Conservation (phyloP, 768 basidiomycete genomes). For the Russula earlei region DNA sequence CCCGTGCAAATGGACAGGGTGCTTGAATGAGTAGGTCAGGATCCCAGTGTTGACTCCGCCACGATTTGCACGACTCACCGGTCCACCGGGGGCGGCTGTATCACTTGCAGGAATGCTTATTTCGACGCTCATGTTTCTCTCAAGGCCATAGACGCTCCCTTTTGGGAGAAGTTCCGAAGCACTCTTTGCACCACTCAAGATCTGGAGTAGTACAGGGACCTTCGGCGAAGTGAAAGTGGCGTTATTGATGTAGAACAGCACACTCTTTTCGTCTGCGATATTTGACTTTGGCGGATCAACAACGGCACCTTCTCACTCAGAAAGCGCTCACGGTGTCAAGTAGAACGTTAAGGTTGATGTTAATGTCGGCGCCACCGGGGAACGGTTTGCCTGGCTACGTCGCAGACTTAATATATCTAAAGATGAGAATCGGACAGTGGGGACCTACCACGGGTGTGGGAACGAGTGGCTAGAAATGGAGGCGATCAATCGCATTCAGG, state of each 20-base stretch:
- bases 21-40: background rate
- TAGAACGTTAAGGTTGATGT: background rate
- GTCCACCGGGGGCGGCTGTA: background rate
- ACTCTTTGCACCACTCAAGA: constrained; percentile 44
- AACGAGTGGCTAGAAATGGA: background rate
- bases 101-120: constrained; percentile 21
- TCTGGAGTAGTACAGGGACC: constrained; percentile 46
- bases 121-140: constrained; percentile 37
- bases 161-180: constrained; percentile 39
- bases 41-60: too few relatives aligned
- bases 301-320: too few relatives aligned
- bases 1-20: constrained; percentile 1
- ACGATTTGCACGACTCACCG: background rate
- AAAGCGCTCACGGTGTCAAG: background rate
- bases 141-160: constrained; percentile 39
- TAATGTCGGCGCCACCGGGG: constrained; percentile 5
- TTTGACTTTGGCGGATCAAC: background rate
- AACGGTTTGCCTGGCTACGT: background rate
- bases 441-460: background rate
- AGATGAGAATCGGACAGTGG: background rate
- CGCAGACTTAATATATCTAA: background rate
- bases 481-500: background rate
- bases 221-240: constrained; percentile 33
- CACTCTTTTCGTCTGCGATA: too few relatives aligned
- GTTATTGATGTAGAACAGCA: too few relatives aligned